A percentile compares a stretch with the other conserved stretches of the same genome.
Conservation (phyloP, 345 rosid species). For the Atalantia buxifolia region DNA sequence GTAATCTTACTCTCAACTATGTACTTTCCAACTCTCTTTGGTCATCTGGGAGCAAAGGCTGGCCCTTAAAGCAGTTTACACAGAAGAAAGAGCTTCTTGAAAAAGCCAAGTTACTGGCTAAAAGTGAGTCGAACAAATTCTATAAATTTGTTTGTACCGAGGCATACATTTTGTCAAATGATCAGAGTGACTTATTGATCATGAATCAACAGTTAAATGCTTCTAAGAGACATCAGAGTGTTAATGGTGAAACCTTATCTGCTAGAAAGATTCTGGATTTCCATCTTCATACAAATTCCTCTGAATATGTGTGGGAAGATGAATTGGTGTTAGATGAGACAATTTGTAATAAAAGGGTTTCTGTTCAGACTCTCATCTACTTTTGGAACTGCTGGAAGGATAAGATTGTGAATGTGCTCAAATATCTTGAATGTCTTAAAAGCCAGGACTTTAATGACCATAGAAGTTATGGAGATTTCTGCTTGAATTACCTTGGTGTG, state of each 20-base stretch:
- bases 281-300: slow-evolving; percentile 17
- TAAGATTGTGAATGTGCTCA: slow-evolving; percentile 21
- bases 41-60: slow-evolving; percentile 35
- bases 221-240: slow-evolving; percentile 25
- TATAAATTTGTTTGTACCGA: slow-evolving; percentile 26
- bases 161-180: slow-evolving; percentile 23
- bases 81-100: slow-evolving; percentile 28
- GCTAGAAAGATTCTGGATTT: slow-evolving; percentile 38
- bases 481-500: slow-evolving; percentile 47
- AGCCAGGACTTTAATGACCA: not conserved
- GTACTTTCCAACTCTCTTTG: slow-evolving; percentile 41
- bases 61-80: slow-evolving; percentile 44
- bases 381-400: slow-evolving; percentile 51
- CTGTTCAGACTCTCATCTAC: slow-evolving; percentile 33
- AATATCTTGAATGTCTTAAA: slow-evolving; percentile 14
- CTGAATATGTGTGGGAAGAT: slow-evolving; percentile 28
- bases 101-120: slow-evolving; percentile 36
- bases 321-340: slow-evolving; percentile 19
- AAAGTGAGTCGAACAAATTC: slow-evolving; percentile 20
- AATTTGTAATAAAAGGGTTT: slow-evolving; percentile 10
- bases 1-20: slow-evolving; percentile 27
- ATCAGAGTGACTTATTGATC: slow-evolving; percentile 16
- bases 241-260: slow-evolving; percentile 36
- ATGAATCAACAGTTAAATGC: slow-evolving; percentile 28
- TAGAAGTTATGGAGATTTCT: slow-evolving; percentile 29